Base-by-base conservation (phyloP, 768 basidiomycete species). In the Cyclocybe aegerita region DNA sequence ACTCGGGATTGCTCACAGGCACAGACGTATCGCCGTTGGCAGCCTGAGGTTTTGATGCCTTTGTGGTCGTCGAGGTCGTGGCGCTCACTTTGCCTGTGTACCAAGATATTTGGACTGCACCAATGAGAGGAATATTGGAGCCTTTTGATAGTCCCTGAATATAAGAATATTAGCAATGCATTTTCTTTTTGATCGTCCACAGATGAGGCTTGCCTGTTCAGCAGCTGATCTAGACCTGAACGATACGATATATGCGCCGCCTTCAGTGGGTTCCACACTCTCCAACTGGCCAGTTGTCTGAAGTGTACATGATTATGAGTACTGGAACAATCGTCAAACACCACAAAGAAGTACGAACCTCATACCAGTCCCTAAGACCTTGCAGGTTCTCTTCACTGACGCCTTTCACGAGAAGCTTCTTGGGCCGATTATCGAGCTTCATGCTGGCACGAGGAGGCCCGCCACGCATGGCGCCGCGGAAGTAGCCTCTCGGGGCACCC, bases 371-470 rank as follows among this genome's bases (percentile, higher is more conserved):
- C 54, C 80, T 81, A 52, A 94, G 70, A 5, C 80, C 76, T 53
- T 85, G 82, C 31, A 82, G 54, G 30, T 73, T 72, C 14, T 78
- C 76, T 33, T 74, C 68, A 12, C 64, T 67, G 7, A 80, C 81
- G 34, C 86, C 89, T 61, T 90, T 86, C 29, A 97, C 73, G 15
- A 88, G 68, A 16, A 97, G 70, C 66, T 82, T 86, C 71, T 85
- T 88, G 8, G 93, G 89, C 12, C 93, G 82, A 61, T 94, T 93
- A 66, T 97, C 93, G 29, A 97, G 80, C 62, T 89, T 89, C 87
- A 96, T 88, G 60, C 85, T 92, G 8, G 76, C 72, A 37, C 86
- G 79, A 8, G 83, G 76, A 40, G 81, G 77, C 2, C 81, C 84
- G 49, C 90, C 88, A 39, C 90, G 81, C 55, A 79, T 74, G 7